Conservation (phyloP, 306 rosid genomes). For the Myrica gale region DNA sequence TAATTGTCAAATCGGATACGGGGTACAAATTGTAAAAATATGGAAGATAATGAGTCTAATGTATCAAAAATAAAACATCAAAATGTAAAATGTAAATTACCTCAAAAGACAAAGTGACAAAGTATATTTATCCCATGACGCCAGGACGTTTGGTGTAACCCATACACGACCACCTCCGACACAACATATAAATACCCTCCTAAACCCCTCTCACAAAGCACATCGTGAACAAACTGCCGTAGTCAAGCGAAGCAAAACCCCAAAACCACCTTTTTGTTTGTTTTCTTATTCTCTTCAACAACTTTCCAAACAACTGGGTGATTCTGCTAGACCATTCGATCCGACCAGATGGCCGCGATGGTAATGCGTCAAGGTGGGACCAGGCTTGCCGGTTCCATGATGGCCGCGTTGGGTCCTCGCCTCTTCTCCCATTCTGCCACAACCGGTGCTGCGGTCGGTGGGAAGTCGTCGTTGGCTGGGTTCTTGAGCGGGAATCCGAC, state of each 20-base stretch:
- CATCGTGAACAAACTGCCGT: neutral
- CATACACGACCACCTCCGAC: neutral
- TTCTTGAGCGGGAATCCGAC: conserved; percentile 6
- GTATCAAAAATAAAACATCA: no score
- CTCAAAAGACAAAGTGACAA: no score
- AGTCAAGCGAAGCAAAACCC: neutral
- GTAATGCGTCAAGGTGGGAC: conserved; percentile 31
- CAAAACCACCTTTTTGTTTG: neutral
- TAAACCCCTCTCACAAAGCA: neutral
- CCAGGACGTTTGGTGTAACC: no score
- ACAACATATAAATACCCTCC: neutral
- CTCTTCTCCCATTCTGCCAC: conserved; percentile 19
- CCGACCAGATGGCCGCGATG: neutral
- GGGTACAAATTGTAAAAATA: no score
- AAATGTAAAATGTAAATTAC: no score
- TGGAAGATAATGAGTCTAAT: no score
- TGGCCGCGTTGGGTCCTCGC: conserved; percentile 8
- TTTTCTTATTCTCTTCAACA: neutral
- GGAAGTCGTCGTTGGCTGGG: conserved; percentile 25
- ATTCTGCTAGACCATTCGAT: neutral
- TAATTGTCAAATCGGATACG: no score
- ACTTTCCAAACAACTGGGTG: neutral
- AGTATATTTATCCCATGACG: no score
- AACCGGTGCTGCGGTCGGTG: neutral
- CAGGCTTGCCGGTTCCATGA: conserved; percentile 7